Evolutionary conservation across 352 stramenopile genomes (phyloP), one percentile per base, ranked within the genome.

Genomic region (Phytophthora macrochlamydospora): DNA sequence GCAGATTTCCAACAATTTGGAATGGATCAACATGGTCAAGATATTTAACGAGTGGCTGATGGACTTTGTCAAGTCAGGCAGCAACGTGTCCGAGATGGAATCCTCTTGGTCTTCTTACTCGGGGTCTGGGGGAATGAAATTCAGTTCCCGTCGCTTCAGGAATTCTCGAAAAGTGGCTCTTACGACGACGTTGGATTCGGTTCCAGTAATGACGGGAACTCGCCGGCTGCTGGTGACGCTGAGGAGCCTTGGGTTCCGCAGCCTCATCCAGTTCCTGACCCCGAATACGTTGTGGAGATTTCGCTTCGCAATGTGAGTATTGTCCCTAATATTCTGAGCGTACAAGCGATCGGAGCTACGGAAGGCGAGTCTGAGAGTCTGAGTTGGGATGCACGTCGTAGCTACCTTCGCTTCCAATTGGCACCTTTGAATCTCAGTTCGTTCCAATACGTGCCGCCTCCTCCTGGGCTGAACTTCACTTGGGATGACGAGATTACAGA

Each of bases 361-460:
- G 51, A 45, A 42, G 49, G 44, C 30, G 38, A 28, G 13, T 18
- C 50, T 9, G 31, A 42, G 5, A 69, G 53, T 35, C 38, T 55
- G 43, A 57, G 33, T 1, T 69, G 45, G 49, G 43, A 51, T 12
- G n/a, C 11, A 49, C 30, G 42, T 49, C 33, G 40, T 40, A 62
- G 48, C 35, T 37, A 69, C 7, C 33, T 75, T 13, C 56, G 60
- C 37, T 54, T 75, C 11, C 45, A 56, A 24, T 30, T 75, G 4
- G 59, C 57, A 0, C 60, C 74, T n/a, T 45, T 88, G 5, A 66
- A 83, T 30, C 32, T 84, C 14, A 56, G 14, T 28, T 78, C 65
- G 33, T 88, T 79, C 32, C 54, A 70, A 33, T 88, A 84, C 30
- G 63, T 83, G 2, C 53, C 76, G 4, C 79, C 79, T 13, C 76